Evolutionary conservation across 352 stramenopile genomes (phyloP), one percentile per base, ranked within the genome.

Genomic region (Globisporangium apiculatum): DNA sequence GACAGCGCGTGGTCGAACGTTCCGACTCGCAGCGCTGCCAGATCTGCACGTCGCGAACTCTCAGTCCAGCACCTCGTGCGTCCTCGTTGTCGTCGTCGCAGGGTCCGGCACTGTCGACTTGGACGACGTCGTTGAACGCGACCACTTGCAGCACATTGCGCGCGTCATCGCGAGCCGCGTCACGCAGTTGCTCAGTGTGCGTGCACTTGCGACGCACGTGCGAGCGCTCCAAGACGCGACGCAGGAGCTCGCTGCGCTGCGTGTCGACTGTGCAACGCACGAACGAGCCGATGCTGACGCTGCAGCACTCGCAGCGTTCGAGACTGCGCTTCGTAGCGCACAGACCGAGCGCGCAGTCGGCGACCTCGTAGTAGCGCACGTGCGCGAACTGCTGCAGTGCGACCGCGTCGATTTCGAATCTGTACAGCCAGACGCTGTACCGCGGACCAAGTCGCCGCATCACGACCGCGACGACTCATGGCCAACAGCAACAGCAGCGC

Each of bases 321-420:
- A 59, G 17, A 17, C 41, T 4, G 41, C 48, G 2, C 18, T 53
- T 8, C 43, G 43, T 15, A 49, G 51, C 3, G 12, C 42, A 3
- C 42, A 57, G 7, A 57, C 4, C 7, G 53, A 56, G 41, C 53
- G 43, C 8, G 60, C 31, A 9, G 4, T 65, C 12, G 17, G 48
- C 18, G 52, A 38, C 4, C 49, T 58, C 11, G 48, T 49, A 48
- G 36, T 12, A 0, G 53, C 37, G 6, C 50, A 61, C n/a, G 17
- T 65, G 38, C 60, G 53, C 48, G 57, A 50, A 12, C 24, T 65
- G 5, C 60, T 65, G 2, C 35, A 15, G 7, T 61, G 60, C 4
- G 60, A 61, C 1, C 48, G 15, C 18, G 18, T 61, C 11, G 36
- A 46, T 18, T 43, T 61, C 9, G 48, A 48, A 40, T 10, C 45